Evolutionary conservation across 345 rosid species (phyloP), one percentile per base, ranked within the genome.

Genomic region (Stellera chamaejasme): DNA sequence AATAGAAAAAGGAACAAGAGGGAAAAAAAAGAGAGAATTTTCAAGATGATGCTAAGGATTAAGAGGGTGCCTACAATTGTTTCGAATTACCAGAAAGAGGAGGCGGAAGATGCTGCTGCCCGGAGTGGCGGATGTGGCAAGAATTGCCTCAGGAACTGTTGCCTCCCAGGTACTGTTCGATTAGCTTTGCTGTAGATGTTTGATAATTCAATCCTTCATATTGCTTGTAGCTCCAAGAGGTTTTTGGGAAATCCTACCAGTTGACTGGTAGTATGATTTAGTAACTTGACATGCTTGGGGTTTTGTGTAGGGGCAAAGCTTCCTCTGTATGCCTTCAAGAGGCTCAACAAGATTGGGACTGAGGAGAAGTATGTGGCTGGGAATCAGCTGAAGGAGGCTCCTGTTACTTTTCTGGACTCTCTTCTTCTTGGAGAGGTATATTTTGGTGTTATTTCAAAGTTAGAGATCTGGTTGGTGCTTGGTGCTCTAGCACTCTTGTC

Each of bases 41-140:
- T 26, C 61, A 59, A 53, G 43, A 72, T 79, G 91, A 81, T 81
- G 95, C 77, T 88, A 50, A 81, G 69, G 67, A 89, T 92, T 68
- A 89, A 84, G 74, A 80, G 97, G 68, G 91, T 89, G 66, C 96
- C 96, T 1, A 89, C 99, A 2, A 68, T 89, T 41, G 86, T 88
- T 25, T 88, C 92, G 10, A 92, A 86, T 63, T 81, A 79, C 67
- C 93, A 86, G 75, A 82, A 82, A 55, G 95, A 92, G 39, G 96
- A 86, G 52, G 63, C 68, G 2, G 87, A 73, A 28, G 91, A 77
- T 49, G 81, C 66, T 52, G 72, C 66, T 61, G 73, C 76, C 63
- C 79, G 82, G 2, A 72, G 55, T 32, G 75, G 69, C 13, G 91
- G 99, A 2, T 93, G 96, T 46, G 96, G 91, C 65, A 81, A 88